A percentile compares a stretch with the other conserved stretches of the same genome.
phyloP scores from a whole-genome alignment of 2,329 filamentous ascomycete genomes.

The Westerdykella ornata region DNA sequence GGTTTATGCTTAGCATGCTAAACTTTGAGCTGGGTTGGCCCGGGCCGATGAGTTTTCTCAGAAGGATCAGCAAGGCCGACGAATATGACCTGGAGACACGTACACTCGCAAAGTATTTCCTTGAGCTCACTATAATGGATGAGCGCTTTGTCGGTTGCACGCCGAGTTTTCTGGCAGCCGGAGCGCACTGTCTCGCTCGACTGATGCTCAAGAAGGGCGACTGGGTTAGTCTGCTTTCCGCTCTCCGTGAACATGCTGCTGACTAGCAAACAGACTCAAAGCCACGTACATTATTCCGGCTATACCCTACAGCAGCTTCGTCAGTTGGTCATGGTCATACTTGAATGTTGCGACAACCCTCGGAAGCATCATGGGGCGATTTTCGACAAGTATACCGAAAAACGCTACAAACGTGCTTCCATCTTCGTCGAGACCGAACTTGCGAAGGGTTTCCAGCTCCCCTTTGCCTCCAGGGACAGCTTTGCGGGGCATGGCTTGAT shows the following conservation, averaged over 20 bases:
- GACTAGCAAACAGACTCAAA: constrained; percentile 55
- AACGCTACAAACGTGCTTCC: constrained; percentile 79
- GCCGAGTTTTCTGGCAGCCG: constrained; percentile 84
- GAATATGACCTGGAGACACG: constrained; percentile 94
- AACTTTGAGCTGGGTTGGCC: constrained; percentile 95
- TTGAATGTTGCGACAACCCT: constrained; percentile 81
- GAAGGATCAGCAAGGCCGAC: constrained; percentile 95
- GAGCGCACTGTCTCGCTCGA: constrained; percentile 84
- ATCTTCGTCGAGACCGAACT: constrained; percentile 72
- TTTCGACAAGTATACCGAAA: constrained; percentile 86
- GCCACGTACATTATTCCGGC: constrained; percentile 86
- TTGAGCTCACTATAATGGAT: constrained; percentile 96
- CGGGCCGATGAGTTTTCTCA: constrained; percentile 97
- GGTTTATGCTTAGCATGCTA: constrained; percentile 96
- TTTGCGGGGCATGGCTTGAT: constrained; percentile 26
- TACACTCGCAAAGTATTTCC: constrained; percentile 94
- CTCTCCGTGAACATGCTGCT: constrained; percentile 18
- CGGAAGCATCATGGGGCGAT: constrained; percentile 77
- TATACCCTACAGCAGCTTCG: constrained; percentile 84
- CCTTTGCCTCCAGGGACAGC: constrained; percentile 34
- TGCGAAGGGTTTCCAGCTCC: constrained; percentile 52
- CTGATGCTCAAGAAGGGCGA: constrained; percentile 83
- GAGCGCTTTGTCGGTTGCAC: constrained; percentile 90
- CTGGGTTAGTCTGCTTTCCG: constrained; percentile 62
- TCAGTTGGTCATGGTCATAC: constrained; percentile 66